A percentile compares a stretch with the other conserved stretches of the same genome.
phyloP scores from a whole-genome alignment of 2,329 filamentous ascomycete species.

The Epichloe festucae region DNA sequence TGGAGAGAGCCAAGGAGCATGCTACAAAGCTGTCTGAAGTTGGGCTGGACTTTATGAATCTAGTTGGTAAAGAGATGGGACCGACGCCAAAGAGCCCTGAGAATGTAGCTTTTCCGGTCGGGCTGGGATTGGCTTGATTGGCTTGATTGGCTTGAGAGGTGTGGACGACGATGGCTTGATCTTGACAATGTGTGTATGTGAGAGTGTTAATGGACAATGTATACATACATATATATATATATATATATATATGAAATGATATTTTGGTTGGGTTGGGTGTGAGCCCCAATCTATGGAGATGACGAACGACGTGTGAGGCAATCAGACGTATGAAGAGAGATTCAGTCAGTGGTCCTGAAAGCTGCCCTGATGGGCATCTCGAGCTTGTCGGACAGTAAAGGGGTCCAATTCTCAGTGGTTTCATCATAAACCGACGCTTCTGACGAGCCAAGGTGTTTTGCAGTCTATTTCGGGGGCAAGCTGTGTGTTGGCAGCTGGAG shows the following conservation, averaged over 20 bases:
- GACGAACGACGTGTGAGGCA: background rate
- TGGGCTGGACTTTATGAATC: slow-evolving; percentile 74
- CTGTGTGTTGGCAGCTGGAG: no score
- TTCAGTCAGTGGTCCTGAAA: no score
- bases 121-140: slow-evolving; percentile 17
- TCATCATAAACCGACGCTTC: no score
- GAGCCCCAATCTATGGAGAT: background rate
- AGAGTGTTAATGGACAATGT: background rate
- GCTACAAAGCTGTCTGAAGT: slow-evolving; percentile 70
- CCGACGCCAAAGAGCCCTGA: slow-evolving; percentile 5
- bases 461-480: no score
- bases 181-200: background rate
- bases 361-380: no score
- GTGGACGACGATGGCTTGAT: background rate
- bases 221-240: background rate
- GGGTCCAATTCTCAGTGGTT: no score
- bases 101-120: slow-evolving; percentile 13
- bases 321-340: no score
- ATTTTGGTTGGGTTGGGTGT: background rate
- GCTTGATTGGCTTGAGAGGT: background rate
- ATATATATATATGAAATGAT: background rate
- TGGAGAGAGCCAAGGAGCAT: slow-evolving; percentile 70
- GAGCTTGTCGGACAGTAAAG: no score
- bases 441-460: no score
- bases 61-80: slow-evolving; percentile 52